Percentiles rank a stretch among this genome's conserved stretches.
Conservation (phyloP, 495 filamentous ascomycete genomes). For the Immersiella caudata region DNA sequence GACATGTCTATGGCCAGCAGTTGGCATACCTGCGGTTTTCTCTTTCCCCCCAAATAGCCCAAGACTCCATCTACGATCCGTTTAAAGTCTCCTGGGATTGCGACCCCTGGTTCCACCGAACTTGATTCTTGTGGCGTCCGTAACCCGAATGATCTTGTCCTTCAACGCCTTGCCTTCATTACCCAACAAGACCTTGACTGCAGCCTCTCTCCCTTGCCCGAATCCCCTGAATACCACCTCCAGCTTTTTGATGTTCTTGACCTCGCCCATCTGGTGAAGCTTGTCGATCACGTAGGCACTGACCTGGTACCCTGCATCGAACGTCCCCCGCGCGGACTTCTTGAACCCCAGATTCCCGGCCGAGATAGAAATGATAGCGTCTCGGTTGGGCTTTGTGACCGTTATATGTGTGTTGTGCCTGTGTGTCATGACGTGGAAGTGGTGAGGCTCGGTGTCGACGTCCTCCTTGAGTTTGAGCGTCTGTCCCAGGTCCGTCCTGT, state of each 20-base stretch:
- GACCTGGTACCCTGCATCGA: conserved; percentile 94
- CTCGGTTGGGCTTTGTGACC: conserved; percentile 76
- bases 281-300: conserved; percentile 73
- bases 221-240: conserved; percentile 84
- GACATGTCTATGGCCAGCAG: conserved; percentile 24
- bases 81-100: conserved; percentile 71
- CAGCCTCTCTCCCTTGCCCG: conserved; percentile 82
- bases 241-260: conserved; percentile 62
- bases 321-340: conserved; percentile 74
- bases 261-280: conserved; percentile 72
- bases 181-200: conserved; percentile 83
- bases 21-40: neutral
- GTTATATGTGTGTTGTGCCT: conserved; percentile 96
- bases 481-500: conserved; percentile 21
- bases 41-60: neutral
- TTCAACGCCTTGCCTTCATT: conserved; percentile 76
- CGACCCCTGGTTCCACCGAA: conserved; percentile 91
- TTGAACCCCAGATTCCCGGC: conserved; percentile 85
- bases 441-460: conserved; percentile 60
- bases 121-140: conserved; percentile 85
- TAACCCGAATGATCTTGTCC: conserved; percentile 69
- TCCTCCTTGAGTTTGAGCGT: conserved; percentile 27
- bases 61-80: neutral
- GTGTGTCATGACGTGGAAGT: conserved; percentile 81
- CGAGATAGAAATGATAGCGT: conserved; percentile 72